These are phyloP conservation scores for Paspalum vaginatum DNA, from an alignment of 176 grass and related monocot species.

Conservation along the genomic window DNA sequence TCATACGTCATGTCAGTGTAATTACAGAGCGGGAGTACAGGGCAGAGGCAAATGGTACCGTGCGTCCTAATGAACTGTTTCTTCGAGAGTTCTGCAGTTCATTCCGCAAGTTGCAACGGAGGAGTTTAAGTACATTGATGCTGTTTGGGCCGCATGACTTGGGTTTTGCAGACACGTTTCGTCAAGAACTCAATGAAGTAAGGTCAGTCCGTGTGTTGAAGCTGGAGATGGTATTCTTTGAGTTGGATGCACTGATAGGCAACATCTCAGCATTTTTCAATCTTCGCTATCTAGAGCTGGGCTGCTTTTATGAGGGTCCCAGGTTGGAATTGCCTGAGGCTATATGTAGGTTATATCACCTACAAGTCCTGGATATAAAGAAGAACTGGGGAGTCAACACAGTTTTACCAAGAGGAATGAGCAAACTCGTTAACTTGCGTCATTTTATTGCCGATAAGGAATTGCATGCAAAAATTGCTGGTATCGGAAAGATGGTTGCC, in stretches of 20 bases:
- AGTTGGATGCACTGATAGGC: not conserved
- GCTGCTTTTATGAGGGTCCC: not conserved
- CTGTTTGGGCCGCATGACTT: not conserved
- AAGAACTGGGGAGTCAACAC: slow-evolving; percentile 3
- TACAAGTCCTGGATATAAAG: slow-evolving; percentile 34
- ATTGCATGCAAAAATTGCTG: slow-evolving; percentile 3
- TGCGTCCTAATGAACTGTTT: not conserved
- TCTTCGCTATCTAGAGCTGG: slow-evolving; percentile 42
- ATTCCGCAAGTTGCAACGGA: not conserved
- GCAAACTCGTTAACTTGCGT: slow-evolving; percentile 23
- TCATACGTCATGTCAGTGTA: slow-evolving; percentile 13
- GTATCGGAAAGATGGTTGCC: slow-evolving; percentile 4
- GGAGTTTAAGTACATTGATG: not conserved
- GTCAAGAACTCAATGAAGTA: not conserved
- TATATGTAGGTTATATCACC: slow-evolving; percentile 12
- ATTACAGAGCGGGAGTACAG: not conserved
- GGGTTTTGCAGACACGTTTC: not conserved
- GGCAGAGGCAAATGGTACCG: not conserved
- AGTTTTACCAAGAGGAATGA: slow-evolving; percentile 11
- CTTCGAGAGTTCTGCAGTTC: not conserved
- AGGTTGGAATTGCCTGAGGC: slow-evolving; percentile 12
- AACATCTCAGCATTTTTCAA: slow-evolving; percentile 30
- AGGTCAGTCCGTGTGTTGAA: slow-evolving; percentile 22
- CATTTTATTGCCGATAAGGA: not conserved
- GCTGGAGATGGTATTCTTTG: not conserved